Base-by-base conservation (phyloP, 2,329 filamentous ascomycete genomes). In the Trichoderma oligosporum region DNA sequence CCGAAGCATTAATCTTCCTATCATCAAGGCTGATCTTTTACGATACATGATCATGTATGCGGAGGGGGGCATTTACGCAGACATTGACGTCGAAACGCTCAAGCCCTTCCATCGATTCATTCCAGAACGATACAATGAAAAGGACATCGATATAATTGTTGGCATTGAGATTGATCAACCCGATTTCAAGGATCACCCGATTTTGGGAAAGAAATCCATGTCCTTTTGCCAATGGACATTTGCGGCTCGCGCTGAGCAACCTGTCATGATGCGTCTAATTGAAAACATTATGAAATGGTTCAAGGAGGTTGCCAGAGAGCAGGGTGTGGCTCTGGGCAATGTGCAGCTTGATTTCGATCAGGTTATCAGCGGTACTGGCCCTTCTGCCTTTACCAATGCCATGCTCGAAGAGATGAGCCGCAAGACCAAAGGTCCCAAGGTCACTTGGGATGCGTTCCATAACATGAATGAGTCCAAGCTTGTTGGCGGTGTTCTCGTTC, bases 161-260 rank as follows among this genome's bases (percentile, higher is more conserved):
- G 84, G 86, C 12, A 76, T 89, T 1, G 86, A 89, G 67, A 86
- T 89, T 57, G 86, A 89, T 65, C 80, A 88, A 69, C 86, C 86
- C 0, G 78, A 82, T 7, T 88, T 83, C 71, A 74, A 72, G 16
- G 71, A 83, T 48, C 86, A 89, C 66, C 78, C 82, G 1, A 84
- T 89, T 29, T 75, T 89, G 0, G 86, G 86, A 12, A 78, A 78
- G 47, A 89, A 89, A 70, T 88, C 82, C 35, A 76, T 78, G 62
- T 89, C 85, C 0, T 89, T 89, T 67, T 89, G 86, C 68, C 86
- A 89, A 66, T 89, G 86, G 86, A 89, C 86, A 0, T 87, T 89
- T 65, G 85, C 87, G 74, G 82, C 82, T 63, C 87, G 88, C 66
- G 85, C 86, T 1, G 74, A 77, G 16, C 78, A 85, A 24, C 84